Evolutionary conservation across 306 rosid species (phyloP).

Genomic region (Quercus wislizeni): DNA sequence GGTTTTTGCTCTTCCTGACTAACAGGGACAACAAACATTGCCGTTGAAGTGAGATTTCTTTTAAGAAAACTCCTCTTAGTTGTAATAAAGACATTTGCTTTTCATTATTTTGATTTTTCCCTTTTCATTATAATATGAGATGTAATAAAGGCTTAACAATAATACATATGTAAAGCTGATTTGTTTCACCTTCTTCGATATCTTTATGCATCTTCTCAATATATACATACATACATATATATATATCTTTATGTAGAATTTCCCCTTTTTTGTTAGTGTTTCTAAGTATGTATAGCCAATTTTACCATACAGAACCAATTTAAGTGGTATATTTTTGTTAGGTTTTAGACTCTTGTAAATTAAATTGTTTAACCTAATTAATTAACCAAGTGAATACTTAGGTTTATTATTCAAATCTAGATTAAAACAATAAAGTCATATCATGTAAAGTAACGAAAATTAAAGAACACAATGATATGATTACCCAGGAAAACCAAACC

Average conservation of each 20-base stretch:
- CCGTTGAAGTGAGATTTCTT: not conserved
- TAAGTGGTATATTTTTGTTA: not conserved
- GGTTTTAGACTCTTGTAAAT: no score
- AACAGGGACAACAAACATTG: conserved; percentile 29
- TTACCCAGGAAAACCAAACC: no score
- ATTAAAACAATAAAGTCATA: no score
- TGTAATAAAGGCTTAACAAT: conserved; percentile 9
- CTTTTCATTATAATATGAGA: not conserved
- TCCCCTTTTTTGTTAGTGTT: no score
- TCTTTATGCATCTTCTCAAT: not conserved
- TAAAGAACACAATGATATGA: no score
- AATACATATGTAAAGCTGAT: not conserved
- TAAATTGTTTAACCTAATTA: no score
- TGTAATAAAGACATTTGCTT: conserved; percentile 23
- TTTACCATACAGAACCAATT: not conserved
- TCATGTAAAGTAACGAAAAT: no score
- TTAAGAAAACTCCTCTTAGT: not conserved
- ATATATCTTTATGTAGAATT: no score
- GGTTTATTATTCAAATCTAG: no score
- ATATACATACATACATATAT: no score
- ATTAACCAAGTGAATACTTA: no score
- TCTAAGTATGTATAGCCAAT: no score
- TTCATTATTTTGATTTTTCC: not conserved
- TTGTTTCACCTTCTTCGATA: not conserved
- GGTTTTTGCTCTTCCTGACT: conserved; percentile 27